Evolutionary conservation across 306 rosid genomes (phyloP).

Genomic region (Purshia tridentata): DNA sequence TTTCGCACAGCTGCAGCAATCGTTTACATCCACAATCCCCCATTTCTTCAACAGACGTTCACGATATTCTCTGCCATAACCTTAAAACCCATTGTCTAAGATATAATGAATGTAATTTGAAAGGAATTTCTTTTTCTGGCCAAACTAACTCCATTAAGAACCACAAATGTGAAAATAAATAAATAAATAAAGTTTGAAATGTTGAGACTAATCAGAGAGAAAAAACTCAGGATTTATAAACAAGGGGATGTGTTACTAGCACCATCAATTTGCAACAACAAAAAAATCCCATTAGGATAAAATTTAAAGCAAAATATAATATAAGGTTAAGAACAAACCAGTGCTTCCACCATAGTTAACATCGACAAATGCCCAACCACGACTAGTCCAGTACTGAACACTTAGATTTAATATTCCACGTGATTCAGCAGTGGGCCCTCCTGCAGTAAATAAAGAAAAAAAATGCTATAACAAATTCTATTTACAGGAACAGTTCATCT

Average conservation of each 20-base stretch:
- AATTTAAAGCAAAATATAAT: neutral
- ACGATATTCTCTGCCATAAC: slow-evolving; percentile 89
- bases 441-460: slow-evolving; percentile 47
- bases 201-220: neutral
- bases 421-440: slow-evolving; percentile 89
- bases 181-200: neutral
- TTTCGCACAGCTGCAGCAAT: slow-evolving; percentile 91
- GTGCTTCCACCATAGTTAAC: slow-evolving; percentile 99
- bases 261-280: no score
- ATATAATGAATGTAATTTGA: neutral
- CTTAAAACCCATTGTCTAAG: slow-evolving; percentile 34
- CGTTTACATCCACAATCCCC: slow-evolving; percentile 97
- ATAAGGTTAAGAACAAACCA: slow-evolving; percentile 59
- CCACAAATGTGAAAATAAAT: neutral
- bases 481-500: neutral
- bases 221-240: neutral
- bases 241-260: no score
- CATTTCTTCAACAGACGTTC: slow-evolving; percentile 82
- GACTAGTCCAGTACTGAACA: slow-evolving; percentile 91
- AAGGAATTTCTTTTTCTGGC: neutral
- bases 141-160: neutral
- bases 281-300: neutral
- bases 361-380: slow-evolving; percentile 89
- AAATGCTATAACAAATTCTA: slow-evolving; percentile 1
- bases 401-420: slow-evolving; percentile 67